phyloP scores from a whole-genome alignment of 192 early-diverging fungal species.

The Podila horticola region DNA sequence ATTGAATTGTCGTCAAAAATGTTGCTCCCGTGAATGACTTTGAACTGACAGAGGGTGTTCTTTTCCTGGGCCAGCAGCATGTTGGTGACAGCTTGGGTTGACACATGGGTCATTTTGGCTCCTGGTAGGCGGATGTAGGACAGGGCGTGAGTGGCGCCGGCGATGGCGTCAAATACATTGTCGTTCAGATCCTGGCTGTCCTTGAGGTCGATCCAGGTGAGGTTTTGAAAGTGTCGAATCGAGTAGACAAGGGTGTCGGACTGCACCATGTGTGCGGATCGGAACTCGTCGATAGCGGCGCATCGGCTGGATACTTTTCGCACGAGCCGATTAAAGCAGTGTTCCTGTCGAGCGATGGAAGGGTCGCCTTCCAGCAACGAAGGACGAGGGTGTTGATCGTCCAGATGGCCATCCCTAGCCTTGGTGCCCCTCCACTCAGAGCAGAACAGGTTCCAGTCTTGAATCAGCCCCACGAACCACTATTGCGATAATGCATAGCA shows the following conservation, averaged over 20 bases:
- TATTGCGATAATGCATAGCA: neutral
- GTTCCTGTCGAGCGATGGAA: conserved; percentile 21
- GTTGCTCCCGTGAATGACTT: conserved; percentile 36
- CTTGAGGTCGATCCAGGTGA: conserved; percentile 36
- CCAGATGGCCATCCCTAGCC: neutral
- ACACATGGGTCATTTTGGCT: conserved; percentile 17
- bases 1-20: conserved; percentile 35
- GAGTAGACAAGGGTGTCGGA: conserved; percentile 32
- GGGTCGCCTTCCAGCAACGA: conserved; percentile 1
- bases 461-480: conserved; percentile 34
- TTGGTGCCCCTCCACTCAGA: conserved; percentile 13
- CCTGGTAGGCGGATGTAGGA: conserved; percentile 35
- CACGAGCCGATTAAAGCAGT: conserved; percentile 40
- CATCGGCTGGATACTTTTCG: conserved; percentile 33
- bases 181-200: conserved; percentile 30
- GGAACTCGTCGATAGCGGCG: conserved; percentile 24
- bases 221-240: conserved; percentile 20
- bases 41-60: conserved; percentile 30
- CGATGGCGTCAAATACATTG: conserved; percentile 25
- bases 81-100: conserved; percentile 12
- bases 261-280: conserved; percentile 21
- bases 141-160: conserved; percentile 13
- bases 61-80: conserved; percentile 31
- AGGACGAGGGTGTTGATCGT: neutral
- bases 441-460: conserved; percentile 43